Evolutionary conservation across 345 rosid genomes (phyloP).

Genomic region (Brassica rapa): DNA sequence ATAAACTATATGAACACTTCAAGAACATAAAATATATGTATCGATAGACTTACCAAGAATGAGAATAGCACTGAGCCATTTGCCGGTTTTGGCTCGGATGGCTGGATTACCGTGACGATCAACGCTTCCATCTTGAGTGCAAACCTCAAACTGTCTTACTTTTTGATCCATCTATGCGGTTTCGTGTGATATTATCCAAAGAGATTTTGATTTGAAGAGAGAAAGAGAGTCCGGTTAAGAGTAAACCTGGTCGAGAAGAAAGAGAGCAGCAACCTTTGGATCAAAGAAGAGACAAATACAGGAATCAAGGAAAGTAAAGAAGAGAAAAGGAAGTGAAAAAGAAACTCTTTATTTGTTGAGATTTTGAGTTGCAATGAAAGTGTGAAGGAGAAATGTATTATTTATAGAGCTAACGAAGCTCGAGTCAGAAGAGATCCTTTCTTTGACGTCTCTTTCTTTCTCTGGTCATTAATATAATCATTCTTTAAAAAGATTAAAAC

Average conservation of each 20-base stretch:
- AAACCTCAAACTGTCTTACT: conserved; percentile 43
- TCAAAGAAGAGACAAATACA: neutral
- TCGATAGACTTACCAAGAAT: conserved; percentile 53
- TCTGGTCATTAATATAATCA: neutral
- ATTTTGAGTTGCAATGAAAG: conserved; percentile 28
- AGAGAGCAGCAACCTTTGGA: neutral
- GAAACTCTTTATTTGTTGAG: conserved; percentile 4
- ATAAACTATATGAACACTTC: neutral
- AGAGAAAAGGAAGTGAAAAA: conserved; percentile 27
- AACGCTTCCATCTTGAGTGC: conserved; percentile 71
- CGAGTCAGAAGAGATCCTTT: conserved; percentile 31
- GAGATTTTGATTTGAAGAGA: neutral
- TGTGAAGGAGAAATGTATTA: conserved; percentile 35
- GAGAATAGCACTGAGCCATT: conserved; percentile 79
- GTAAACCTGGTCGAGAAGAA: neutral
- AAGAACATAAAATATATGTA: neutral
- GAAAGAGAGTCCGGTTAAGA: conserved; percentile 5
- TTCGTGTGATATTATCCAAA: conserved; percentile 25
- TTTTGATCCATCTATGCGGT: conserved; percentile 41
- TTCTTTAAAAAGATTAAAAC: neutral
- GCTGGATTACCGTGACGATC: conserved; percentile 85
- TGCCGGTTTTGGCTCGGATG: conserved; percentile 61
- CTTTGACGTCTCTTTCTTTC: conserved; percentile 41
- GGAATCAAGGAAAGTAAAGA: conserved; percentile 11
- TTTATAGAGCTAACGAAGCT: conserved; percentile 31